phyloP scores from a whole-genome alignment of 805 yeast genomes.

The Cyberlindnera xylosilytica region DNA sequence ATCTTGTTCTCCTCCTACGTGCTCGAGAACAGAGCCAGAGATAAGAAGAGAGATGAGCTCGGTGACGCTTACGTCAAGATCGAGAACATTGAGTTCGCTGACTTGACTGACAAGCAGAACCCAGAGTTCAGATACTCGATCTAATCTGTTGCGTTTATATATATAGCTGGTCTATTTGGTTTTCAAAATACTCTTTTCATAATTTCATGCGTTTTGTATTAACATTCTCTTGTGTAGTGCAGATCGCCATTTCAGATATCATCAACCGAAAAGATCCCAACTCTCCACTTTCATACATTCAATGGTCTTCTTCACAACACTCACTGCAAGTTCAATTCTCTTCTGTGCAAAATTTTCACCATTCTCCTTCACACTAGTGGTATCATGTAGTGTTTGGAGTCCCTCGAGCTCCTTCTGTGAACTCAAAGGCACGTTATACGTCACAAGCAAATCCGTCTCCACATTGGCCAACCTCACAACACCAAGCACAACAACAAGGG shows the following conservation, averaged over 20 bases:
- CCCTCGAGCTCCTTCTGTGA: constrained; percentile 28
- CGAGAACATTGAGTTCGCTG: constrained; percentile 41
- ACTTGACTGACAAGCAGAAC: constrained; percentile 38
- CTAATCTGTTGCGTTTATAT: background rate
- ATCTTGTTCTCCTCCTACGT: constrained; percentile 28
- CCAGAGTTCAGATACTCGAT: constrained; percentile 33
- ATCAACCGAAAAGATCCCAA: constrained; percentile 44
- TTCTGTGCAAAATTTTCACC: constrained; percentile 22
- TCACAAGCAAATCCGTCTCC: constrained; percentile 58
- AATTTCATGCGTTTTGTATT: no score
- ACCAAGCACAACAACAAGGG: constrained; percentile 52
- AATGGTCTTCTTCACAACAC: constrained; percentile 26
- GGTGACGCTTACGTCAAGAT: constrained; percentile 24
- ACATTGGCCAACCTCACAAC: constrained; percentile 49
- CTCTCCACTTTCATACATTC: constrained; percentile 36
- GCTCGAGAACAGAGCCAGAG: constrained; percentile 43
- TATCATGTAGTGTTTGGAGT: constrained; percentile 14
- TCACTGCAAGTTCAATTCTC: constrained; percentile 30
- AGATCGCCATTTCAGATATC: background rate
- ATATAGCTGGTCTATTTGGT: no score
- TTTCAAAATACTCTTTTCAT: no score
- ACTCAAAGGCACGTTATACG: constrained; percentile 56
- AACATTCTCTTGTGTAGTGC: no score
- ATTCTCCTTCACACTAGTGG: background rate
- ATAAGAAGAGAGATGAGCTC: constrained; percentile 26